Evolutionary conservation across 2,329 filamentous ascomycete species (phyloP), one percentile per base, ranked within the genome.

Genomic region (Aspergillus luchuensis): DNA sequence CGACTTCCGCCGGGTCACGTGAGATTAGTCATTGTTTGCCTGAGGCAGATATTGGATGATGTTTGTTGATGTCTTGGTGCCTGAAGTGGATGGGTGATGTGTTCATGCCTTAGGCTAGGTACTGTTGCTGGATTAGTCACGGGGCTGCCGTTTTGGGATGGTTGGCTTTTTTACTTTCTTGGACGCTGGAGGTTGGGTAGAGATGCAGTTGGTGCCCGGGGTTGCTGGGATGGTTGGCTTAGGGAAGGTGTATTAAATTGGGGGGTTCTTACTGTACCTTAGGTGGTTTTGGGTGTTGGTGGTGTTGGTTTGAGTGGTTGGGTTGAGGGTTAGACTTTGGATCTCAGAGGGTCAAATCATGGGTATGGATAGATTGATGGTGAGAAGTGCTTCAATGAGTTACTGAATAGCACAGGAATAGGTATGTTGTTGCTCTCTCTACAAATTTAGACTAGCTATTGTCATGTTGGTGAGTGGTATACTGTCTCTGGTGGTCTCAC

Each of bases 1-100:
- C 66, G 66, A 67, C 58, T 67, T 67, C 66, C 66, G 62, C 66
- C 66, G 64, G 65, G 51, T 67, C 66, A 67, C 64, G 66, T 67
- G 66, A 0, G 1, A 3, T 8, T 15, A n/a, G 59, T 62, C 66
- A 67, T 63, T 58, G 0, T 21, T 1, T 8, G 41, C 41, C 41
- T 45, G 53, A 62, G 19, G 33, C 15, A 50, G 8, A 11, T 0
- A 1, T 8, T 28, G 7, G 30, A 0, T 25, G 33, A 1, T 19
- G 19, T 5, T 28, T 4, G 25, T 5, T n/a, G 8, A 10, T 55
- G 23, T 8, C 38, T 30, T 5, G 23, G 11, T 56, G 25, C 19
- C 19, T 33, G 30, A 3, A 28, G 30, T 11, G 10, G 30, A 11
- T 33, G 8, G 30, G 48, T n/a, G 10, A 2, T 53, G 36, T 21